Percentiles rank a stretch among this genome's conserved stretches.
phyloP scores from a whole-genome alignment of 345 rosid genomes.

The Psidium friedrichsthalianum region DNA sequence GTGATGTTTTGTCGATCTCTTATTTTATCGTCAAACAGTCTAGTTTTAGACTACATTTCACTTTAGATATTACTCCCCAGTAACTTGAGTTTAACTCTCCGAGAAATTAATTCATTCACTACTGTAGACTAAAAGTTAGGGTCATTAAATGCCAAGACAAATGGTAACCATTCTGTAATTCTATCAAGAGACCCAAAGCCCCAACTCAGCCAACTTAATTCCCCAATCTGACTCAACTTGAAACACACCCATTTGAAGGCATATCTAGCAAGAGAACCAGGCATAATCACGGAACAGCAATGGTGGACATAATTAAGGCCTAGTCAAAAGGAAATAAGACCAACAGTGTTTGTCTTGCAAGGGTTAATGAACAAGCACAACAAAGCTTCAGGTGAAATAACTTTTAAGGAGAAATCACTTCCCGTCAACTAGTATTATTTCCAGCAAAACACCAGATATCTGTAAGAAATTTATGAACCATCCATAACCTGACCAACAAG shows the following conservation, averaged over 20 bases:
- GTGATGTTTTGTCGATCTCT: not conserved
- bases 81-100: not conserved
- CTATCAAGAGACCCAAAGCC: not conserved
- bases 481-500: accelerated
- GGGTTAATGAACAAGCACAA: not conserved
- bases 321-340: not conserved
- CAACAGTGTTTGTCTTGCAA: not conserved
- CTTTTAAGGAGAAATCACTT: not conserved
- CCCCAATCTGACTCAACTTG: not conserved
- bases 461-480: not conserved
- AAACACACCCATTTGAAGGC: not conserved
- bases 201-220: not conserved
- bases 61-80: not conserved
- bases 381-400: not conserved
- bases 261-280: not conserved
- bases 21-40: not conserved
- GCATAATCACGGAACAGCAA: not conserved
- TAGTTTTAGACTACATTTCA: not conserved
- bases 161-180: not conserved
- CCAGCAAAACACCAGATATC: not conserved
- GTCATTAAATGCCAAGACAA: not conserved
- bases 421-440: not conserved
- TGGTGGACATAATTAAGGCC: not conserved
- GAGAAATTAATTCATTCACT: not conserved
- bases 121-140: not conserved